Evolutionary conservation across 352 stramenopile genomes (phyloP).

Genomic region (Globisporangium heterothallicum): DNA sequence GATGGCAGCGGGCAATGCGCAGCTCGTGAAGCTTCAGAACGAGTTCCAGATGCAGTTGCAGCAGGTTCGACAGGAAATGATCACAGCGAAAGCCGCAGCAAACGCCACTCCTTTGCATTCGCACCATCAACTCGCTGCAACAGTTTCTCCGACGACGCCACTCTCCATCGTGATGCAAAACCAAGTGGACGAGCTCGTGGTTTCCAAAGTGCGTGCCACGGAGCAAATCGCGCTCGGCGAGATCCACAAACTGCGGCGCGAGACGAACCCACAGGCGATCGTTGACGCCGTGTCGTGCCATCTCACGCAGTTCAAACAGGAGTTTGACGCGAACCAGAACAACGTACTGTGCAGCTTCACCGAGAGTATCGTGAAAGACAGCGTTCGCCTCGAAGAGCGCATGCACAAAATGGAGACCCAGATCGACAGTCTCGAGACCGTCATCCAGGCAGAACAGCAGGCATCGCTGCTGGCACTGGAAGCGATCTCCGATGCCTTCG

Average conservation of each 20-base stretch:
- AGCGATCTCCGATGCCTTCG: constrained; percentile 64
- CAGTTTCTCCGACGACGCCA: constrained; percentile 17
- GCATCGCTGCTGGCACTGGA: constrained; percentile 60
- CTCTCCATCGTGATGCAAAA: constrained; percentile 39
- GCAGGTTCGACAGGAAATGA: constrained; percentile 25
- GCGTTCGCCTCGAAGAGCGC: constrained; percentile 41
- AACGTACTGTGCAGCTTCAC: constrained; percentile 41
- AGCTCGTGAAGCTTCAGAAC: constrained; percentile 10
- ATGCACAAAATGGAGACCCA: constrained; percentile 48
- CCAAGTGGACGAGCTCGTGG: constrained; percentile 47
- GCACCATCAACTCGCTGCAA: constrained; percentile 8
- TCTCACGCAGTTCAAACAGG: constrained; percentile 55
- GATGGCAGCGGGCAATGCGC: constrained; percentile 26
- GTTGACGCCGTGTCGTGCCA: constrained; percentile 54
- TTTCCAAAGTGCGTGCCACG: constrained; percentile 21
- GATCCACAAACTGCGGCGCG: constrained; percentile 8
- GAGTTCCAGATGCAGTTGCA: constrained; percentile 23
- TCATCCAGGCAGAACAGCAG: constrained; percentile 70
- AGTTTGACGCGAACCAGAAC: constrained; percentile 49
- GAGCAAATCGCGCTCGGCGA: constrained; percentile 18
- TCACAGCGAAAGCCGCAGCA: constrained; percentile 8
- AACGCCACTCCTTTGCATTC: constrained; percentile 1
- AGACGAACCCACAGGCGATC: constrained; percentile 26
- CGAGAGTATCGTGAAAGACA: constrained; percentile 46
- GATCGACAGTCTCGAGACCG: constrained; percentile 38